Conservation (phyloP, 768 basidiomycete species). For the Scleroderma bovista region DNA sequence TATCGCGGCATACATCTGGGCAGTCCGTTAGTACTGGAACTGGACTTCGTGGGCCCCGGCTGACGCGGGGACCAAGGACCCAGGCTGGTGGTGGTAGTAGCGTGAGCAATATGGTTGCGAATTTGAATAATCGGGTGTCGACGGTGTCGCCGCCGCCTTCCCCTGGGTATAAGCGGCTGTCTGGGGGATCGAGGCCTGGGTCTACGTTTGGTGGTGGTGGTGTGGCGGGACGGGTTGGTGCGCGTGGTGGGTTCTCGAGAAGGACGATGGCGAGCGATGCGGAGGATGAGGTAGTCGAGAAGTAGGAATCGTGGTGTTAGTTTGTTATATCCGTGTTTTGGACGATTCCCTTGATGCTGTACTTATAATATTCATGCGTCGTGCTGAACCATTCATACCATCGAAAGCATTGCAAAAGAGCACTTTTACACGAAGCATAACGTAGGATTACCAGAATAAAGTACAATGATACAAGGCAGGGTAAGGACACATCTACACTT, state of each 20-base stretch:
- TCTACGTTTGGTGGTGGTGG: conserved; percentile 12
- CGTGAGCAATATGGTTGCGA: conserved; percentile 54
- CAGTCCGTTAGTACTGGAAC: conserved; percentile 15
- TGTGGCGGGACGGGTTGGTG: conserved; percentile 36
- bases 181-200: too few species aligned
- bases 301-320: conserved; percentile 5
- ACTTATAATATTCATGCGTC: too few species aligned
- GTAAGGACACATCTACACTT: conserved; percentile 34
- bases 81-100: conserved; percentile 36
- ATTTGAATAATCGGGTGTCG: conserved; percentile 44
- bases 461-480: conserved; percentile 20
- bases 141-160: conserved; percentile 36
- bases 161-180: conserved; percentile 38
- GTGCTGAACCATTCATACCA: too few species aligned
- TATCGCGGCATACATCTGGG: conserved; percentile 46
- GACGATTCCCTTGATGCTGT: background rate
- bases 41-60: conserved; percentile 49
- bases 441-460: conserved; percentile 24
- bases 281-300: conserved; percentile 62
- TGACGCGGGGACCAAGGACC: conserved; percentile 43
- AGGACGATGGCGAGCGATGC: conserved; percentile 82
- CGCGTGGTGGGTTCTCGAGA: conserved; percentile 50
- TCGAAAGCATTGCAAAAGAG: background rate
- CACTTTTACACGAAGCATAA: conserved; percentile 21
- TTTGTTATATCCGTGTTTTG: background rate